Evolutionary conservation across 192 early-diverging fungal species (phyloP).

Genomic region (Jimgerdemannia flammicorona): DNA sequence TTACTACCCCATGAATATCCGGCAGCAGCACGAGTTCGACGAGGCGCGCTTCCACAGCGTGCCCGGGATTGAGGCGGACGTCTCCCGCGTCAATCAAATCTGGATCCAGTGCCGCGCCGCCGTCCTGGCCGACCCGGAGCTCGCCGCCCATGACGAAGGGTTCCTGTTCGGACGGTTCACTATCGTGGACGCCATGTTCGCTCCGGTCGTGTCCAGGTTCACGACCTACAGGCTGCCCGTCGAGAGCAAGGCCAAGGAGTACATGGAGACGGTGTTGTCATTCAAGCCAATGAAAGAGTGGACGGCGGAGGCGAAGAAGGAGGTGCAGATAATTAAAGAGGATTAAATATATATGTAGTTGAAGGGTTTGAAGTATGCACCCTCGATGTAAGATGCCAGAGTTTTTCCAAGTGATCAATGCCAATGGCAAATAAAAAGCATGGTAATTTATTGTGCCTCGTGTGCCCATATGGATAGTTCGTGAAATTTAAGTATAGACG

Average conservation of each 20-base stretch:
- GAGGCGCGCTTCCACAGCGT: conserved; percentile 10
- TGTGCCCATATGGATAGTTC: too few species aligned
- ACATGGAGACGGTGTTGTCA: conserved; percentile 19
- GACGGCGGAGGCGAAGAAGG: conserved; percentile 11
- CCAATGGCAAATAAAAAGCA: too few species aligned
- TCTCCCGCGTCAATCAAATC: conserved; percentile 21
- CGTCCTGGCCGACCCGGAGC: conserved; percentile 10
- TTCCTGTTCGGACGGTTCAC: conserved; percentile 37
- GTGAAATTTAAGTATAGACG: too few species aligned
- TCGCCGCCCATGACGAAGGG: conserved; percentile 25
- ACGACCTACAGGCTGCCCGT: conserved; percentile 6
- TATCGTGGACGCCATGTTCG: conserved; percentile 35
- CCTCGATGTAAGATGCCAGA: too few species aligned
- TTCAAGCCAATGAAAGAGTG: conserved; percentile 25
- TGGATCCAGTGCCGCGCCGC: conserved; percentile 8
- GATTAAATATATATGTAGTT: conserved; percentile 12
- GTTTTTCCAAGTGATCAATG: too few species aligned
- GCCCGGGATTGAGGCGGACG: conserved; percentile 8
- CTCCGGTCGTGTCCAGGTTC: conserved; percentile 26
- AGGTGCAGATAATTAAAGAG: conserved; percentile 20
- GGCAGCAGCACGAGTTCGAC: conserved; percentile 11
- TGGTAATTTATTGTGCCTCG: too few species aligned
- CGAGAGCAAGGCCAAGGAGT: conserved; percentile 18
- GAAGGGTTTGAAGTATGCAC: too few species aligned
- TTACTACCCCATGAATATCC: conserved; percentile 29